phyloP scores from a whole-genome alignment of 371 early-diverging fungal species.

The Haplosporangium sp. region DNA sequence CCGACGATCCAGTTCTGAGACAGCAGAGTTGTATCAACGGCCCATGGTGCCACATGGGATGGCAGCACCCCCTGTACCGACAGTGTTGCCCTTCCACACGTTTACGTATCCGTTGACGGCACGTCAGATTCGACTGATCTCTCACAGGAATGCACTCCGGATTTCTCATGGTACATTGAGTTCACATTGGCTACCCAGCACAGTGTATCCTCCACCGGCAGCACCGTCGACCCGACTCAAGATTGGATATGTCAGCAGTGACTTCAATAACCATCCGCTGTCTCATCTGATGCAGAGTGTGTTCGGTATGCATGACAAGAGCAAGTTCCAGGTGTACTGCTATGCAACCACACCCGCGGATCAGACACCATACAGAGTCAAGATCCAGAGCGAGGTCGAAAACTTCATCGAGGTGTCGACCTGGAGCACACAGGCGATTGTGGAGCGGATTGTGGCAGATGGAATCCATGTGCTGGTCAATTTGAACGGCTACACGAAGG shows the following conservation, averaged over 20 bases:
- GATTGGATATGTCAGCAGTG: constrained; percentile 92
- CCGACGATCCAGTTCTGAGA: constrained; percentile 45
- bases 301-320: constrained; percentile 88
- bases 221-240: constrained; percentile 72
- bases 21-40: constrained; percentile 62
- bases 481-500: constrained; percentile 95
- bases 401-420: constrained; percentile 81
- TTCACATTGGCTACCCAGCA: constrained; percentile 74
- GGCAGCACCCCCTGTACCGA: constrained; percentile 78
- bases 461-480: constrained; percentile 90
- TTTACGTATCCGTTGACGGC: constrained; percentile 90
- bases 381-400: constrained; percentile 84
- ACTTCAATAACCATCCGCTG: constrained; percentile 93
- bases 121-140: constrained; percentile 87
- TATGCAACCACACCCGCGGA: constrained; percentile 89
- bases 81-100: constrained; percentile 93
- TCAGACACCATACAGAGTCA: constrained; percentile 80
- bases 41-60: constrained; percentile 70
- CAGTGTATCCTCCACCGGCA: constrained; percentile 84
- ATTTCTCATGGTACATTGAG: constrained; percentile 76
- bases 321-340: constrained; percentile 76
- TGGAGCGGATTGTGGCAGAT: constrained; percentile 78
- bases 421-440: constrained; percentile 83
- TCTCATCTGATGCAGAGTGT: constrained; percentile 95
- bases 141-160: constrained; percentile 86